Evolutionary conservation across 2,329 filamentous ascomycete genomes (phyloP), one percentile per base, ranked within the genome.

Genomic region (Dactylella cylindrospora): DNA sequence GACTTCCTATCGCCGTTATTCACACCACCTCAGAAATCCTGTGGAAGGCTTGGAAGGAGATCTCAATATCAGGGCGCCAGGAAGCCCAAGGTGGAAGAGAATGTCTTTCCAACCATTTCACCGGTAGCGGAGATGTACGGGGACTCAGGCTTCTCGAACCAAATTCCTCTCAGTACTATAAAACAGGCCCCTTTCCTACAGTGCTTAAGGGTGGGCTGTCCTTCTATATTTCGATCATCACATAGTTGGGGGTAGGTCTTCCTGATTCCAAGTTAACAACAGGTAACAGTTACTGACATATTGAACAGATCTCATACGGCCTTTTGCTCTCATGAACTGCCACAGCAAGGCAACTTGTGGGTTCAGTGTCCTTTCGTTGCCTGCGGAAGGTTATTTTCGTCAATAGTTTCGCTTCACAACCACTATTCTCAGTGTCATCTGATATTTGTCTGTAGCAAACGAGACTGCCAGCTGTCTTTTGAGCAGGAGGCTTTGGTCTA

Each of bases 401-500:
- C 50, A 31, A n/a, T 44, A 10, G 15, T 20, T n/a, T 54, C 50
- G 32, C 50, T 54, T 39, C 33, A 36, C 13, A 39, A 54, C 12
- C 50, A 54, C 15, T 54, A 54, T n/a, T 54, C 50, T 15, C 50
- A 54, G 40, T 28, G 33, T 13, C 50, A 54, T 39, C 40, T 54
- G 7, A 26, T 54, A 19, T 54, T 38, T 25, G 22, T 45, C 15
- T 54, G 50, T 32, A 15, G 50, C 15, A 45, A 19, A 17, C 40
- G 39, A 9, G 31, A 39, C 3, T 54, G 50, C 20, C 39, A 40
- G 31, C 29, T 54, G 7, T 43, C 40, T 5, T 54, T 54, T 19
- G 50, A 54, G 8, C 50, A 54, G 39, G 50, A 54, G 31, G 13
- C 39, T 39, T 40, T 45, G 12, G 50, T 40, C 32, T n/a, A 32